Evolutionary conservation across 768 basidiomycete genomes (phyloP), one percentile per base, ranked within the genome.

Genomic region (Lactarius evosmus): DNA sequence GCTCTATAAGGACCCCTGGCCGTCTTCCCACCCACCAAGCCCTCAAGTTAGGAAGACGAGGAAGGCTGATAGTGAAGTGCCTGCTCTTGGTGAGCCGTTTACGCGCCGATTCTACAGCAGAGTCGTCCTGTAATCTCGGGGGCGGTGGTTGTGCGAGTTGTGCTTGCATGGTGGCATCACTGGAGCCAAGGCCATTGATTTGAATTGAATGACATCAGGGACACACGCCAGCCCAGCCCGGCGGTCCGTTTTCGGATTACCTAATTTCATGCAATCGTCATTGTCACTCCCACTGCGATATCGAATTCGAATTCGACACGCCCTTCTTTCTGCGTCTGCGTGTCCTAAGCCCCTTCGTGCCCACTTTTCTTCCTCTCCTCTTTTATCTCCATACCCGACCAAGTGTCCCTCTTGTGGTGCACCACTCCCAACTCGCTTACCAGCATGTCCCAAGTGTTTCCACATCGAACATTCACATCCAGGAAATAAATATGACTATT

Each of bases 371-470:
- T 61, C 25, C 1, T 12, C 32, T 25, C 22, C 65, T 27, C 38
- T 27, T 38, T 9, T 29, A 25, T 49, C 46, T 22, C 11, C 44
- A 25, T 11, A 25, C 5, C 58, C 63, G 25, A 25, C 52, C 11
- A 36, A 7, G 33, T 95, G 93, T 70, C 83, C 88, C 9, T 81
- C 80, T 25, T 96, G 93, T 71, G 79, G 80, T 1, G 68, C 78
- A 11, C 76, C 78, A 7, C 77, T 94, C 7, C 80, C 86, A 5
- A 85, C 87, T 6, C 73, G 82, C 40, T 76, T 91, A 50, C 91
- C 92, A 0, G 91, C 88, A 25, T 96, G 93, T 73, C 77, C 78
- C 14, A 78, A 76, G n/a, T 96, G 93, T 76, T 81, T 81, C 70
- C 80, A 80, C 60, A 88, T 95, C 58, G 80, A 82, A 19, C 76